Conservation (phyloP, 768 basidiomycete species). For the Phanerodontia chrysosporium region DNA sequence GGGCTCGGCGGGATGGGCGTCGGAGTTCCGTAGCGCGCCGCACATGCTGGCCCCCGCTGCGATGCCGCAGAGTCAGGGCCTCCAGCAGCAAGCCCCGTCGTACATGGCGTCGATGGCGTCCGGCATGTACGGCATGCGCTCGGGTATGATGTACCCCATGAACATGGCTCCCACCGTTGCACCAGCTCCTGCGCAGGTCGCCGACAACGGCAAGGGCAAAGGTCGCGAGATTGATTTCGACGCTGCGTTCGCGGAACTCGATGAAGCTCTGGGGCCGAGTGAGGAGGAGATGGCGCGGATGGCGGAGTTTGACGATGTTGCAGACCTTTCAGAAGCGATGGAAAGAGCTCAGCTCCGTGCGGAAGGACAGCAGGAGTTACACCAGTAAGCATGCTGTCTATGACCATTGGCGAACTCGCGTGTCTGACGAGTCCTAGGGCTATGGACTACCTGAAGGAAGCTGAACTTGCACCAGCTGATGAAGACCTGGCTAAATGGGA, state of each 20-base stretch:
- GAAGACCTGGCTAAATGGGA: constrained; percentile 80
- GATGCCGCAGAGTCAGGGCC: constrained; percentile 21
- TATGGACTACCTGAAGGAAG: constrained; percentile 57
- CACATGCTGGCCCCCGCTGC: constrained; percentile 21
- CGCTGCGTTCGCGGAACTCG: constrained; percentile 72
- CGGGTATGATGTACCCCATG: constrained; percentile 16
- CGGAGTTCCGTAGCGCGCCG: constrained; percentile 26
- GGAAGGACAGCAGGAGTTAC: constrained; percentile 3
- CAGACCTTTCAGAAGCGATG: constrained; percentile 34
- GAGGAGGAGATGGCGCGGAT: constrained; percentile 45
- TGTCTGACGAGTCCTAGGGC: no score
- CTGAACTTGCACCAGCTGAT: constrained; percentile 49
- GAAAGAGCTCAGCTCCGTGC: constrained; percentile 26
- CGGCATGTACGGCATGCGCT: constrained; percentile 30
- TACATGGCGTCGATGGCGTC: constrained; percentile 19
- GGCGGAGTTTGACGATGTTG: constrained; percentile 47
- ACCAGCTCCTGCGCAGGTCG: constrained; percentile 17
- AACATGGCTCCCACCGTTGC: constrained; percentile 6
- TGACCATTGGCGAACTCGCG: no score
- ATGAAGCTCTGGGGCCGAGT: constrained; percentile 44
- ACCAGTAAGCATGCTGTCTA: no score
- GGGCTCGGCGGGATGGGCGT: neutral
- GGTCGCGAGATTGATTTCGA: constrained; percentile 76
- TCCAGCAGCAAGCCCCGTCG: constrained; percentile 13
- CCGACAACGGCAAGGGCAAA: constrained; percentile 74